phyloP scores from a whole-genome alignment of 352 stramenopile genomes.

The Globisporangium megalacanthum region DNA sequence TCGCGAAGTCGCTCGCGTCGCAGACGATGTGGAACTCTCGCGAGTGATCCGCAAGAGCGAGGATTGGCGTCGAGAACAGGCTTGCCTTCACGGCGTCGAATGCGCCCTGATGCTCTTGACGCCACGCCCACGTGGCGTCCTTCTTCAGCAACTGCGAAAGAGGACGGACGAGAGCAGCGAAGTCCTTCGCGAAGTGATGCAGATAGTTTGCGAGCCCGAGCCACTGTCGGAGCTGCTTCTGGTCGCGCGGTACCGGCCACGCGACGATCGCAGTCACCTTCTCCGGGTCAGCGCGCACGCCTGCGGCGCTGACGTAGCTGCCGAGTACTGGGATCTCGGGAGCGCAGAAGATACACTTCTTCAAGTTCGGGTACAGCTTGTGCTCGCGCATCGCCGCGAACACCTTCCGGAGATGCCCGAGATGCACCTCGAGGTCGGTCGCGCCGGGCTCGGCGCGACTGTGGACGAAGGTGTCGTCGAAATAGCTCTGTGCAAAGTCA shows the following conservation, averaged over 20 bases:
- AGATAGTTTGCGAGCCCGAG: conserved; percentile 20
- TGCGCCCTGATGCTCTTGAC: conserved; percentile 9
- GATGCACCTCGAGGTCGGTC: no score
- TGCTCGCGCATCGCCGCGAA: no score
- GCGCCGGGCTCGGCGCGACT: not conserved
- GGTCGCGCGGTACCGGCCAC: no score
- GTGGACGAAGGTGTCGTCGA: conserved; percentile 6
- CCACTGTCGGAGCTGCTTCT: conserved; percentile 11
- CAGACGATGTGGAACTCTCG: conserved; percentile 19
- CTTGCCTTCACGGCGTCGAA: no score
- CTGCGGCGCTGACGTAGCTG: not conserved
- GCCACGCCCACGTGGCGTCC: conserved; percentile 8
- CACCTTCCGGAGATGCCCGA: no score
- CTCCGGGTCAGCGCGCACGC: conserved; percentile 13
- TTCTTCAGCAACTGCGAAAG: conserved; percentile 18
- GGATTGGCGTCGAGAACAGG: no score
- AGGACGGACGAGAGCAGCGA: conserved; percentile 1
- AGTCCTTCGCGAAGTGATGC: conserved; percentile 18
- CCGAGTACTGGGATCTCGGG: not conserved
- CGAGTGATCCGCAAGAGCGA: conserved; percentile 6
- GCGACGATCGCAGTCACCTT: conserved; percentile 13
- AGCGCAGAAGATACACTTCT: no score
- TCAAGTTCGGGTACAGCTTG: no score
- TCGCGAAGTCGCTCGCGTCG: conserved; percentile 13
- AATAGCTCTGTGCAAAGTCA: conserved; percentile 5